Evolutionary conservation across 108 stramenopile genomes (phyloP), one percentile per base, ranked within the genome.

Genomic region (Mediolabrus comicus): DNA sequence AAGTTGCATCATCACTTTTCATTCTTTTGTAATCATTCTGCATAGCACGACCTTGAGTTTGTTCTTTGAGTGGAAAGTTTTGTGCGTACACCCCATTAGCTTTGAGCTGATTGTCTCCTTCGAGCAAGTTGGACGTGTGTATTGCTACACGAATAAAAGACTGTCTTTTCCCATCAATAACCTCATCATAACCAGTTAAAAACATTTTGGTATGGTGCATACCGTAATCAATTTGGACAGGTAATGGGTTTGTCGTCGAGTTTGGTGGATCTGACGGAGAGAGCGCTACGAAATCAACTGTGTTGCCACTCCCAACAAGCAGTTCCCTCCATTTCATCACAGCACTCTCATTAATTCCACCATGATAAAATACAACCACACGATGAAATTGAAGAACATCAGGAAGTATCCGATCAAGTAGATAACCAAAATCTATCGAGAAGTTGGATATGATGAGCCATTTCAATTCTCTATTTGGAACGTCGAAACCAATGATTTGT

Each of bases 161-260:
- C 29, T 65, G 32, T 10, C 2, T 33, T 13, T 43, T 75, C 25
- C 65, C 53, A 16, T 57, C 35, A 22, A 27, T 62, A 11, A 76
- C 58, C 26, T 76, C 69, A 3, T 75, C 61, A 67, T 78, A 90
- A 11, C 89, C 87, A 9, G 91, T 53, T 16, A 94, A 60, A 41
- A 90, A 84, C 72, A 91, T 67, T 70, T 94, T 94, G 41, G 88
- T 89, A 59, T 94, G 92, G 69, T 94, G 92, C 32, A 79, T 71
- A 14, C 92, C 90, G 31, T 78, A 72, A 59, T 60, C 39, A 34
- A 81, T 72, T 58, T 76, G 67, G 2, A 65, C 28, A 29, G 55
- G 24, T 3, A 76, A 58, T 4, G 75, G 74, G 66, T 81, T 81
- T 2, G 63, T 65, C 27, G 16, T 31, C 5, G 80, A 53, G 17